Conservation (phyloP, 768 basidiomycete genomes). For the Calocera viscosa region DNA sequence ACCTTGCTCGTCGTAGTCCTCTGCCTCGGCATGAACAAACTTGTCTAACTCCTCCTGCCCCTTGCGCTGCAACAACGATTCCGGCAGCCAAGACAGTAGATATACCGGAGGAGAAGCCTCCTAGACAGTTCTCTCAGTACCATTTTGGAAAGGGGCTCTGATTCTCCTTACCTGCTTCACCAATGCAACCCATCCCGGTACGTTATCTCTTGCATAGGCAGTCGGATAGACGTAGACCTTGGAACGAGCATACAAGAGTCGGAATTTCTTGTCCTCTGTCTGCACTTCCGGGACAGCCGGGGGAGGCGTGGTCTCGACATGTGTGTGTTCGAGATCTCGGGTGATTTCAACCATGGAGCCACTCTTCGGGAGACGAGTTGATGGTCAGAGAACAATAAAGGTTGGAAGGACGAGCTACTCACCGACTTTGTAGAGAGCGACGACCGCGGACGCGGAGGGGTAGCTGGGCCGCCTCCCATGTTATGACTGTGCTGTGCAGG, state of each 20-base stretch:
- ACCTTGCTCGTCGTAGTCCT: slow-evolving; percentile 65
- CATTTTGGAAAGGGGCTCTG: slow-evolving; percentile 12
- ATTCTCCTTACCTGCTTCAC: slow-evolving; percentile 61
- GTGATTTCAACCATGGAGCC: slow-evolving; percentile 70
- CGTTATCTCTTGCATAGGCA: slow-evolving; percentile 80
- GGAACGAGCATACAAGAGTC: slow-evolving; percentile 78
- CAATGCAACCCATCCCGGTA: slow-evolving; percentile 82
- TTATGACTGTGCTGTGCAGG: background rate
- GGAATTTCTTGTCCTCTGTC: slow-evolving; percentile 41
- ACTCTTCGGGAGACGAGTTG: slow-evolving; percentile 22
- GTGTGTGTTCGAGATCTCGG: slow-evolving; percentile 27
- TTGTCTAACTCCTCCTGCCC: slow-evolving; percentile 81
- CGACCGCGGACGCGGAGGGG: background rate
- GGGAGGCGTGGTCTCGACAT: slow-evolving; percentile 15
- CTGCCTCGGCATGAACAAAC: slow-evolving; percentile 67
- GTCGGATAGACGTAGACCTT: slow-evolving; percentile 96
- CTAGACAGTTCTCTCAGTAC: slow-evolving; percentile 29
- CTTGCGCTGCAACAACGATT: slow-evolving; percentile 67
- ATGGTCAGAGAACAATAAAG: background rate
- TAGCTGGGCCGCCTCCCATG: background rate
- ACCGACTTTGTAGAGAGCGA: background rate
- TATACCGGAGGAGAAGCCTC: slow-evolving; percentile 65
- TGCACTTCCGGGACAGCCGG: slow-evolving; percentile 29
- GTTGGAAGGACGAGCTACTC: background rate
- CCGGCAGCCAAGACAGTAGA: slow-evolving; percentile 88